Evolutionary conservation across 805 yeast species (phyloP), one percentile per base, ranked within the genome.

Genomic region (Saccharomycopsis vini): DNA sequence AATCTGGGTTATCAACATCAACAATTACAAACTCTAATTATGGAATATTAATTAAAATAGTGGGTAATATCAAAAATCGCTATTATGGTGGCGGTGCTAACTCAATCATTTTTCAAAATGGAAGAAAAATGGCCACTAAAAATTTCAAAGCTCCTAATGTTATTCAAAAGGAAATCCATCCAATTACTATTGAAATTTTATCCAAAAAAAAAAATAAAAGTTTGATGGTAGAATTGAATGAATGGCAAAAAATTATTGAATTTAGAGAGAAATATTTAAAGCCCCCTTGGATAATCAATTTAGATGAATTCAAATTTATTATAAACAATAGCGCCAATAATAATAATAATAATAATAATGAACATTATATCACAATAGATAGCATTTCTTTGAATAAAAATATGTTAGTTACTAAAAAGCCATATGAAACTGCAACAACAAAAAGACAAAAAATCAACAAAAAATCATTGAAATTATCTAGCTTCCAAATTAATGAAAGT

Each of bases 241-340:
- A 36, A 33, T 45, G 49, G 49, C 23, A 29, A 15, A 39, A 28
- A 33, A 34, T 43, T 15, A 10, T 45, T 4, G 33, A 41, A 7
- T 45, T 42, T 21, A 20, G 46, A 21, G 42, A 39, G 3, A 16
- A 29, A 12, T 4, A 13, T 12, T 22, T 45, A 13, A 31, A 12
- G n/a, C 10, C 23, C 9, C 49, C 49, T 5, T 45, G 49, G 49
- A 15, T 16, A 10, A 9, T 22, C 12, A 7, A n/a, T 20, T 6
- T 15, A 15, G 15, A 26, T 26, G 29, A 26, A 9, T 9, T 26
- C 10, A 7, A 26, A 26, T 26, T 12, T 26, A n/a, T n/a, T n/a
- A n/a, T 24, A 18, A 16, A 32, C 9, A 16, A 10, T 32, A 32
- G 7, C n/a, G 36, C 7, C 9, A n/a, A 16, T 9, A n/a, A 32